A percentile compares a stretch with the other conserved stretches of the same genome.
phyloP scores from a whole-genome alignment of 495 filamentous ascomycete species.

The Aspergillus kassunensis region DNA sequence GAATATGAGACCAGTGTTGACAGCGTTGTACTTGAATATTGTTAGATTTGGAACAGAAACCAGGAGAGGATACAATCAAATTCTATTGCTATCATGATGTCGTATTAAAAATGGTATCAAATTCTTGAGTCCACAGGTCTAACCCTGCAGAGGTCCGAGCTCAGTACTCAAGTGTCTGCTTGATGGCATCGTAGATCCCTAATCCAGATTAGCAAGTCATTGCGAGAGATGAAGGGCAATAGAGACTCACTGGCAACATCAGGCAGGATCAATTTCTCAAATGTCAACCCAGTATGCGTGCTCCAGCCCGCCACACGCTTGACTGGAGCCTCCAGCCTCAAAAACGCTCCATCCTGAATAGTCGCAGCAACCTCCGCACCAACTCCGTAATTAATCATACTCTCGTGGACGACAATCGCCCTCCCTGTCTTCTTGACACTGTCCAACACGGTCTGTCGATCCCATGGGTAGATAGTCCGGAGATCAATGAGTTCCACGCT shows the following conservation, averaged over 20 bases:
- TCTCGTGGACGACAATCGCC: slow-evolving; percentile 91
- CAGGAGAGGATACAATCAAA: background rate
- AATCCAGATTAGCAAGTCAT: background rate
- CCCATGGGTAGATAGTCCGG: slow-evolving; percentile 92
- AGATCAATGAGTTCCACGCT: slow-evolving; percentile 87
- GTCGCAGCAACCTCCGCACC: slow-evolving; percentile 92
- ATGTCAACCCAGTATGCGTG: slow-evolving; percentile 77
- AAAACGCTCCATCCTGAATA: slow-evolving; percentile 84
- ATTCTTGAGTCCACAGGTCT: no score
- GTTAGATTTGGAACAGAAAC: no score
- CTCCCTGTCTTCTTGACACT: slow-evolving; percentile 89
- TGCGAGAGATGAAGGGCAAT: background rate
- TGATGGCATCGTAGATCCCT: slow-evolving; percentile 67
- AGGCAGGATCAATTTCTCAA: slow-evolving; percentile 83
- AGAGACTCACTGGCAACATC: slow-evolving; percentile 80
- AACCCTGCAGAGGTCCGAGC: no score
- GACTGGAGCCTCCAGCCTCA: slow-evolving; percentile 88
- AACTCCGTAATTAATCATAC: slow-evolving; percentile 91
- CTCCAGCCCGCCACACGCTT: slow-evolving; percentile 89
- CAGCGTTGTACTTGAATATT: no score
- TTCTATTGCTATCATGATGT: slow-evolving; percentile 1
- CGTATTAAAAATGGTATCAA: background rate
- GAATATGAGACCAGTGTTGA: no score
- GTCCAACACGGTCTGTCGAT: slow-evolving; percentile 73
- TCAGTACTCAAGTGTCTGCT: slow-evolving; percentile 54